phyloP scores from a whole-genome alignment of 176 grass and related monocot species.

The Avena atlantica region DNA sequence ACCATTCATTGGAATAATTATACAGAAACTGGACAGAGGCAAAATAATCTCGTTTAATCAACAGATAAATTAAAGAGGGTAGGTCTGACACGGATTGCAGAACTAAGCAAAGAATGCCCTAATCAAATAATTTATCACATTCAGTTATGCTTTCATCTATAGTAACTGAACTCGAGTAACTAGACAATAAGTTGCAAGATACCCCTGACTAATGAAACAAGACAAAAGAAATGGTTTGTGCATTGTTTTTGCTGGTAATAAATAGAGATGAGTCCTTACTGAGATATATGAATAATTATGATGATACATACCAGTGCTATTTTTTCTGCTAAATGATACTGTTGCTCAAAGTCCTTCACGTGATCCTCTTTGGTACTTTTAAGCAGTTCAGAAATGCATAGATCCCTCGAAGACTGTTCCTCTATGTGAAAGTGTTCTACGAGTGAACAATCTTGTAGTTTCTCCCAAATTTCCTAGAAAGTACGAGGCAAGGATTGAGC shows the following conservation, averaged over 20 bases:
- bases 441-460: constrained; percentile 49
- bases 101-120: neutral
- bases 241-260: neutral
- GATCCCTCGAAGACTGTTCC: constrained; percentile 46
- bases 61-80: constrained; percentile 1
- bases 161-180: neutral
- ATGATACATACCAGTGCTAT: constrained; percentile 51
- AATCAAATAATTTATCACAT: neutral
- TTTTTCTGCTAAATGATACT: constrained; percentile 60
- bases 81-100: neutral
- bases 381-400: constrained; percentile 51
- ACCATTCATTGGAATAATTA: too few species aligned
- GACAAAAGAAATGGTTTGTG: neutral
- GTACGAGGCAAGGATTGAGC: neutral
- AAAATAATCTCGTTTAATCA: neutral
- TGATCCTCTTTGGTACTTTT: constrained; percentile 38
- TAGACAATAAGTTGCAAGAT: neutral
- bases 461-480: constrained; percentile 51
- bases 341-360: constrained; percentile 54
- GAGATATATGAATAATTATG: neutral
- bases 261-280: neutral
- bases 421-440: constrained; percentile 24
- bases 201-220: neutral
- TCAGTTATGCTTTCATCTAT: neutral
- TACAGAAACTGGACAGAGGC: neutral